Evolutionary conservation across 2,329 filamentous ascomycete genomes (phyloP).

Genomic region (Cercospora berteroae): DNA sequence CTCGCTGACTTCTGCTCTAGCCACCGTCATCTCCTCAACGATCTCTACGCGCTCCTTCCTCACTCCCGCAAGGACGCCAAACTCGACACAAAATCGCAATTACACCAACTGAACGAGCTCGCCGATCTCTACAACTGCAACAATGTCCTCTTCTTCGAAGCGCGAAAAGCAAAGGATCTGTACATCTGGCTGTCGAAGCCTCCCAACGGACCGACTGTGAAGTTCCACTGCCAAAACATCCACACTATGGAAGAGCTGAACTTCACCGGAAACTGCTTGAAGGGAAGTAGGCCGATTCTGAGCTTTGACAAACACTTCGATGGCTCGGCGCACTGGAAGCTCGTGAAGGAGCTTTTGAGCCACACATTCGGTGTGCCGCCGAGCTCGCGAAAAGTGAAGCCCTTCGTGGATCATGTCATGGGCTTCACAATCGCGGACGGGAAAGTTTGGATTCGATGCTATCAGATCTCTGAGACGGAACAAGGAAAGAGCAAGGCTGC

Average conservation of each 20-base stretch:
- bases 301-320: conserved; percentile 84
- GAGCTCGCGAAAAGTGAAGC: conserved; percentile 83
- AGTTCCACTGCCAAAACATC: conserved; percentile 71
- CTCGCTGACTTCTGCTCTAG: conserved; percentile 51
- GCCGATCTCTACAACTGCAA: conserved; percentile 86
- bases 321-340: conserved; percentile 67
- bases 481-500: conserved; percentile 52
- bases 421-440: conserved; percentile 86
- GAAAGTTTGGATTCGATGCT: conserved; percentile 94
- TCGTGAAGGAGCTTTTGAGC: conserved; percentile 86
- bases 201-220: conserved; percentile 74
- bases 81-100: conserved; percentile 89
- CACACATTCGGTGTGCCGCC: conserved; percentile 92
- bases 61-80: conserved; percentile 94
- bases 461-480: conserved; percentile 86
- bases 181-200: conserved; percentile 93
- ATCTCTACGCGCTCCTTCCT: conserved; percentile 82
- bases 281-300: conserved; percentile 85
- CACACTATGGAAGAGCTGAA: conserved; percentile 97
- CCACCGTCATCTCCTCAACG: conserved; percentile 89
- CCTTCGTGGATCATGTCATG: conserved; percentile 94
- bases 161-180: conserved; percentile 87
- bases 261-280: conserved; percentile 94
- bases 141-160: conserved; percentile 93
- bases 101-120: conserved; percentile 74